Evolutionary conservation across 2,329 filamentous ascomycete species (phyloP), one percentile per base, ranked within the genome.

Genomic region (Venturia carpophila): DNA sequence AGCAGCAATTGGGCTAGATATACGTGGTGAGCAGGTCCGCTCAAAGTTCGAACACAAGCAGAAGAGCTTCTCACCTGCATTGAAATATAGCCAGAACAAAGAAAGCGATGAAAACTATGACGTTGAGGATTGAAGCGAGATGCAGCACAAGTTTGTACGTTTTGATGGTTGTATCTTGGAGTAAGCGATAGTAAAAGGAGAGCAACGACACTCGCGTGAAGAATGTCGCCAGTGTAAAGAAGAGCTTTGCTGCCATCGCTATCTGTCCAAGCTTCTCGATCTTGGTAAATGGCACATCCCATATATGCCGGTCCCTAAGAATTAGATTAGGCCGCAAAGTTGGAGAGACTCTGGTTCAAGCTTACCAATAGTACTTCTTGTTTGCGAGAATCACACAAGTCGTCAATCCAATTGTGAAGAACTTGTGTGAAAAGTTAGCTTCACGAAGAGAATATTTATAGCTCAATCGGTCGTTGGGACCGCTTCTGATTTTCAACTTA

Each of bases 121-220:
- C 45, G 1, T 74, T 74, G 67, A 77, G 77, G 13, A 67, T 69
- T 30, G 78, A 70, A 37, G 75, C 75, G 7, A 68, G 69, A 61
- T 79, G 77, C 3, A 80, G 69, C 1, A 75, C 68, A 72, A 73
- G 75, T 17, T 68, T 71, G 69, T 79, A 80, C 71, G 74, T 74
- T 1, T 62, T 69, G 61, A 73, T 74, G 1, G 73, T 73, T n/a
- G 74, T 75, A 66, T 80, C 77, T 11, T 73, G 66, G 9, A 79
- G 71, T 11, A 80, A 70, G 15, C 79, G 74, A 63, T 79, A 79
- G 67, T 80, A 81, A 68, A 80, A 79, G 68, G 71, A 76, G 42
- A 79, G 75, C 10, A 80, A 70, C 0, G 77, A 79, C 19, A 79
- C 70, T 19, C 79, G 71, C 0, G 77, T 79, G 65, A 79, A 79